Evolutionary conservation across 345 rosid species (phyloP), one percentile per base, ranked within the genome.

Genomic region (Carallia pectinifolia): DNA sequence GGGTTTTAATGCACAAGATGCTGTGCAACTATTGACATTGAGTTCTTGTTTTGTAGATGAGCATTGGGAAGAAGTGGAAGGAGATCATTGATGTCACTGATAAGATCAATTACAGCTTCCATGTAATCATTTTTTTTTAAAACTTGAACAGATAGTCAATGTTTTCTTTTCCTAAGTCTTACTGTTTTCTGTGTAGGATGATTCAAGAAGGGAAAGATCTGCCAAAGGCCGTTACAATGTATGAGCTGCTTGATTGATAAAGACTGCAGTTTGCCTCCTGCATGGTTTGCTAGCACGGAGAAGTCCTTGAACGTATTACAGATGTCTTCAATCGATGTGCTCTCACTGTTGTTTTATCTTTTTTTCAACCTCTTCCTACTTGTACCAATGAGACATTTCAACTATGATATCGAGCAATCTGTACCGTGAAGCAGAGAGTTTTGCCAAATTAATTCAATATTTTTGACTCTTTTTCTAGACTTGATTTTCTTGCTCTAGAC

Each of bases 61-160:
- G 92, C 81, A 88, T 93, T 67, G 98, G 97, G 53, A 87, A 84
- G 85, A 93, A 93, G 86, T 93, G 98, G 98, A 93, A 93, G 86
- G 97, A 93, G 77, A 75, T 91, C 75, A 77, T 93, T 58, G 89
- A 87, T 15, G 66, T 78, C 78, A 78, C 83, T 23, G 96, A 93
- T 60, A 89, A 84, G 89, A 87, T 93, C 70, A 70, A 83, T 64
- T 93, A 91, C 88, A 86, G 76, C 80, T 89, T 91, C 77, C 96
- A 87, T 78, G 98, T 89, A 86, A 84, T 67, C 74, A 65, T 71
- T 27, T 6, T 67, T 17, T 50, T 48, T n/a, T 2, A 7, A 6
- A 48, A 68, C 18, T 69, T 54, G 58, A 58, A 68, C 50, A 61
- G 16, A 27, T 48, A 58, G 50, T 58, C 33, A 34, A 19, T 6